Conservation (phyloP, 23 red algal species). For the Cyanidium caldarium region DNA sequence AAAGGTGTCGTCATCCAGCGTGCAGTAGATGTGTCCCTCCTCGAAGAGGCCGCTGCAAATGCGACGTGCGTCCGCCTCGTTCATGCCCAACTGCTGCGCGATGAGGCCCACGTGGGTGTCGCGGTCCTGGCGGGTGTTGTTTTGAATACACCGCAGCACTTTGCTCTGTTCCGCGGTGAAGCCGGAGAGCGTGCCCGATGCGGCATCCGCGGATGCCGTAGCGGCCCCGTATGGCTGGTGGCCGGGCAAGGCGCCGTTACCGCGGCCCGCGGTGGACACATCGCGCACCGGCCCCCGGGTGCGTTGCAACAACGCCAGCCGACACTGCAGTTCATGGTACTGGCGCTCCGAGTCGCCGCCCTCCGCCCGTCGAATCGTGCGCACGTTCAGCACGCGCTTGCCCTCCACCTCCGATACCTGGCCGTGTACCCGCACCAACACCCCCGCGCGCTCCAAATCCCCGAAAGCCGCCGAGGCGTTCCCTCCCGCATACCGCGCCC, state of each 20-base stretch:
- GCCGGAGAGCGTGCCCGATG: background rate
- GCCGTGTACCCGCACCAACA: background rate
- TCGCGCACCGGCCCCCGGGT: background rate
- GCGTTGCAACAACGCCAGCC: background rate
- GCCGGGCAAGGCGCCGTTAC: background rate
- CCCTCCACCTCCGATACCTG: background rate
- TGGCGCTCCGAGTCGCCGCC: background rate
- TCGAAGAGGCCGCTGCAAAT: background rate
- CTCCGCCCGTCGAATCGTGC: background rate
- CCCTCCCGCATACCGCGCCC: background rate
- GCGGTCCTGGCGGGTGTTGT: background rate
- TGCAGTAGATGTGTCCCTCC: conserved; percentile 3
- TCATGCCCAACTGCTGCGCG: background rate
- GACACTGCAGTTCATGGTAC: background rate
- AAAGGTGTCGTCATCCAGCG: conserved; percentile 4
- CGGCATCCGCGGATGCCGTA: background rate
- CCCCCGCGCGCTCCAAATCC: background rate
- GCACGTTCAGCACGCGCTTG: conserved; percentile 1
- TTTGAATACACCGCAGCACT: background rate
- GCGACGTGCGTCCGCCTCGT: background rate
- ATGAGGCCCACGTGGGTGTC: background rate
- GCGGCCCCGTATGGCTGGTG: no score
- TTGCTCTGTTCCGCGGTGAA: background rate
- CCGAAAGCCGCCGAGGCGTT: background rate
- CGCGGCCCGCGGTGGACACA: no score